Conservation (phyloP, 75 land plant genomes). For the Picea sitchensis region DNA sequence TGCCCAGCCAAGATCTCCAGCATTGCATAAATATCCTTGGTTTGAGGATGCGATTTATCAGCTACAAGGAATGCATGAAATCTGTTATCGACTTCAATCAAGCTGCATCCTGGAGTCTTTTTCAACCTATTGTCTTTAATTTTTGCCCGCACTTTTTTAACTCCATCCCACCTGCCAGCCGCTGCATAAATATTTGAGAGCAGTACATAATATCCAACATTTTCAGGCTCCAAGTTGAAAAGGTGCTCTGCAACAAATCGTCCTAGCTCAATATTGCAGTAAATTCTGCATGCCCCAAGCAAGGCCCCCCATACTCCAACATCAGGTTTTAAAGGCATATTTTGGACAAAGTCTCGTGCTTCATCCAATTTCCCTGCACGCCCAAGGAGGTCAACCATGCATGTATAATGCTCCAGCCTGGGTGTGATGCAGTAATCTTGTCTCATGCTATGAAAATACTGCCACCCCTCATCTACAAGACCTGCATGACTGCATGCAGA, state of each 20-base stretch:
- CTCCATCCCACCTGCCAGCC: neutral
- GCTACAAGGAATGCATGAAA: constrained; percentile 10
- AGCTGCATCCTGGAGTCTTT: neutral
- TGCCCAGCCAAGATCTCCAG: neutral
- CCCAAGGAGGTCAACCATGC: constrained; percentile 41
- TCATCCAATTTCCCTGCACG: constrained; percentile 37
- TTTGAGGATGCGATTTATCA: neutral
- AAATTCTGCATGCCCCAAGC: constrained; percentile 34
- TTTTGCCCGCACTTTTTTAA: neutral
- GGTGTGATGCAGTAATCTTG: constrained; percentile 8
- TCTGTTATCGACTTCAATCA: neutral
- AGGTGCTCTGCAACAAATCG: neutral
- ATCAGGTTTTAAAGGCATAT: constrained; percentile 52
- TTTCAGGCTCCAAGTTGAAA: neutral
- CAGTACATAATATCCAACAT: neutral
- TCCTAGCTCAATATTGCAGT: neutral
- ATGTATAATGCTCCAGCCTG: constrained; percentile 16
- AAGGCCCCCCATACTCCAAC: constrained; percentile 50
- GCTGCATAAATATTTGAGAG: neutral
- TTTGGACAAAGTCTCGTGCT: constrained; percentile 34
- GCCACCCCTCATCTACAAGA: constrained; percentile 15
- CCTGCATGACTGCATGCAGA: constrained; percentile 14
- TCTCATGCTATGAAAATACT: constrained; percentile 8
- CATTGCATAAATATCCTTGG: neutral
- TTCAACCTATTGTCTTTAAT: neutral